Evolutionary conservation across 768 basidiomycete species (phyloP), one percentile per base, ranked within the genome.

Genomic region (Mycena alexandri): DNA sequence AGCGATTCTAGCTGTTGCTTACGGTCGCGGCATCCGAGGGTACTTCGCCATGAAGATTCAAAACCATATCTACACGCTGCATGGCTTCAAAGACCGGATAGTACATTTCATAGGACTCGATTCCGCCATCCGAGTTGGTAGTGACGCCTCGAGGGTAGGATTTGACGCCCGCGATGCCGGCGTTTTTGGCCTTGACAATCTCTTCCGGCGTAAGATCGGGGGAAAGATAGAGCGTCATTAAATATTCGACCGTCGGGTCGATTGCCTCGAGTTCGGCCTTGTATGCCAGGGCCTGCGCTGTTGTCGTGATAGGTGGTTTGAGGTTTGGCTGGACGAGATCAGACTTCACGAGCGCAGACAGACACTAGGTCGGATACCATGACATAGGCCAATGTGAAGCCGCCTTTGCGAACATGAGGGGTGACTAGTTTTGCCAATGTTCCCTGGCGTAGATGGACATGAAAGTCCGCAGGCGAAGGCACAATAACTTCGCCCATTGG

Each of bases 81-180:
- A 99, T 98, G 42, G 90, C 93, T 73, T 89, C 89, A 76, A 99
- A 99, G 36, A 98, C 88, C 21, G 93, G 91, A 78, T 98, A 98
- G 77, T 97, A 99, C 1, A 87, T 84, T 72, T 93, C 93, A 73
- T 99, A 99, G 16, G 94, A 94, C 77, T 99, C 97, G 71, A 99
- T 97, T 9, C 98, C 98, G 38, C 93, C 90, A 64, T 96, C 94
- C 14, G 94, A 96, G 78, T 98, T 97, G 41, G 98, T 99, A 24
- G 98, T 99, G 5, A 99, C 97, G 12, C 98, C 98, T 67, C 94
- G 86, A 53, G 98, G 98, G 78, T 99, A 99, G 17, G 94, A 96
- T 80, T 99, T 99, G 72, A 99, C 94, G 44, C 97, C 94, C 51
- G 86, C 87, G 68, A 99, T 87, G 21, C 98, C 97, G 19, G 93